Base-by-base conservation (phyloP, 1,284 basidiomycete genomes). In the Apiotrichum brassicae region DNA sequence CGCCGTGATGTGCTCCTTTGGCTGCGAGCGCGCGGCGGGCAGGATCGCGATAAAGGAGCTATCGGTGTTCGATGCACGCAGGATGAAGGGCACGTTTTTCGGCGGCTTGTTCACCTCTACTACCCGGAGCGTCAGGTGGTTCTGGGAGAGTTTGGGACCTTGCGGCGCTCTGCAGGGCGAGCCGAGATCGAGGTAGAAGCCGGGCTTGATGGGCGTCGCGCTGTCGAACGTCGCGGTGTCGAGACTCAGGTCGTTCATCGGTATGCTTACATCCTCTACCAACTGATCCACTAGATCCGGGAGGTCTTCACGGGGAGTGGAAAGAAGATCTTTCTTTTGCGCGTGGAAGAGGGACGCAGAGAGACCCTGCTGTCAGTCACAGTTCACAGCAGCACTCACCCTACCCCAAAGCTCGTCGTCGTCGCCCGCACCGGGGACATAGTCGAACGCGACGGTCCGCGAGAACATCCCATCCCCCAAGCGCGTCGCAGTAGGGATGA, bases 381-480 rank as follows among this genome's bases (percentile, higher is more conserved):
- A 32, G 9, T 1, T 3, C 5, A 6, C 11, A 13, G 18, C 4
- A 28, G 14, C 18, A 36, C 66, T 45, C 39, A 73, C 71, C 39
- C 62, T 62, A 2, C 62, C 68, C 73, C 73, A 75, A 1, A 71
- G 61, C 60, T 75, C 73, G 39, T 75, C 71, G 50, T 75, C 73
- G 33, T 75, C 73, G 3, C 73, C 73, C 6, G 68, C 71, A 0
- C 73, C 73, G 5, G 69, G 70, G 0, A 73, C 64, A 56, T 75
- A 75, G 41, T 73, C 69, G 52, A 69, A 75, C 12, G 65, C 71
- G 2, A 71, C 68, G 0, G 62, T 66, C 14, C 59, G 38, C 33
- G 56, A 39, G 23, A 58, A 57, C 13, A 55, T 39, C 0, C 57
- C 51, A 1, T 49, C 51, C 0, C 57, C 60, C 0, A 68, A 33